Base-by-base conservation (phyloP, 371 early-diverging fungal genomes). In the Batkoa obscura region DNA sequence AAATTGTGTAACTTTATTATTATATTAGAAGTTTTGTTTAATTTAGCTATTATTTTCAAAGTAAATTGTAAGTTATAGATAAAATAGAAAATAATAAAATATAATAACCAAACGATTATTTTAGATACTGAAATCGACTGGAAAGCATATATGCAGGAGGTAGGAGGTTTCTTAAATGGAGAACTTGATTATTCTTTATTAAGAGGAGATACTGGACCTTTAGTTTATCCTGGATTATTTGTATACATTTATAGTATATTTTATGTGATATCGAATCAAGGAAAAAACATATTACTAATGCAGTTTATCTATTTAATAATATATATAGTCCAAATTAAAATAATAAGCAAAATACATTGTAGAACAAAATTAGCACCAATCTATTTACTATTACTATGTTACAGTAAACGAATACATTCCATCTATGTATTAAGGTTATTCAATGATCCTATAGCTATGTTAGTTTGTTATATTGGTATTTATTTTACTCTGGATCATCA, bases 91-190 rank as follows among this genome's bases (percentile, higher is more conserved):
- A n/a, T n/a, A n/a, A n/a, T n/a, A n/a, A n/a, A n/a, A n/a, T n/a
- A n/a, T n/a, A n/a, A n/a, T n/a, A n/a, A n/a, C n/a, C n/a, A n/a
- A n/a, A n/a, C n/a, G n/a, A n/a, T n/a, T n/a, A n/a, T n/a, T n/a
- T n/a, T 57, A 84, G 82, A 92, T 62, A 91, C 94, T 6, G 91
- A 94, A 64, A 94, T 94, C 57, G 95, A 94, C 68, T 94, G 89
- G 90, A 68, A 61, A 13, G 83, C 93, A 1, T 94, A 94, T 64
- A 90, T 93, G 90, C 89, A 93, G 67, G 78, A 94, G 67, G 86
- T 92, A 0, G 67, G 66, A 34, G 80, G 79, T 8, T 87, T 84
- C 61, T 55, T 85, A 6, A 58, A 61, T 1, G 93, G 93, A 3
- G 88, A 92, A 63, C 74, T 78, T 3, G 81, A 92, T 62, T 94